Base-by-base conservation (phyloP, 345 rosid species). In the Murraya paniculata region DNA sequence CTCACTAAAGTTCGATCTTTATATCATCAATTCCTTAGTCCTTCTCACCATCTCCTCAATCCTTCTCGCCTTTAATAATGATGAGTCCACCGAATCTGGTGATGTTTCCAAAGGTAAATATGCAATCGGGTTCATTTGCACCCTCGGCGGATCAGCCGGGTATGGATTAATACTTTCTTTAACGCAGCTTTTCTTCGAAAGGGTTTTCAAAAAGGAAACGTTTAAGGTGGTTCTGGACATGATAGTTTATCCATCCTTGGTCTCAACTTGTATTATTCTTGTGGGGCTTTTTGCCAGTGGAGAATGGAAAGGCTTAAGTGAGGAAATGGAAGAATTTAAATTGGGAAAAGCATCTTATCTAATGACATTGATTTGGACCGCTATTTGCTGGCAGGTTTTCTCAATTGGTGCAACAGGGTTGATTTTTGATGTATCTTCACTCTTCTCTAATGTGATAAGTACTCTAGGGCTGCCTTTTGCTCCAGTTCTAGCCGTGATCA, bases 271-370 rank as follows among this genome's bases (percentile, higher is more conserved):
- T 28, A 62, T 21, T 3, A 31, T 72, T 9, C 9, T 76, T 8
- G 72, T 82, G 61, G 91, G 90, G n/a, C 75, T 86, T 10, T 86
- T 86, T 5, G 84, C 66, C 0, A 86, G 90, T 28, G 90, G 89
- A 9, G 89, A 89, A 6, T 86, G 87, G 89, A 71, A 62, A 41
- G 59, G 16, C 25, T 57, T 84, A 2, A 61, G n/a, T 6, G 27
- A 10, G 8, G 91, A 86, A 64, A 84, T 88, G 87, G 70, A 76
- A 24, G 82, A 31, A n/a, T 88, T 48, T 71, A 9, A 74, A 21
- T 45, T 81, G 7, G 91, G 91, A 57, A 81, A 83, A 39, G 76
- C 75, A 2, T 75, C 86, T 0, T 84, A 86, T 11, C 18, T 83
- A 41, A 81, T 84, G 85, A 86, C 75, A 30, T 38, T 88, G 39